These are phyloP conservation scores for Didymella arachidicola DNA, from an alignment of 2,329 filamentous ascomycete species.

Conservation along the genomic window DNA sequence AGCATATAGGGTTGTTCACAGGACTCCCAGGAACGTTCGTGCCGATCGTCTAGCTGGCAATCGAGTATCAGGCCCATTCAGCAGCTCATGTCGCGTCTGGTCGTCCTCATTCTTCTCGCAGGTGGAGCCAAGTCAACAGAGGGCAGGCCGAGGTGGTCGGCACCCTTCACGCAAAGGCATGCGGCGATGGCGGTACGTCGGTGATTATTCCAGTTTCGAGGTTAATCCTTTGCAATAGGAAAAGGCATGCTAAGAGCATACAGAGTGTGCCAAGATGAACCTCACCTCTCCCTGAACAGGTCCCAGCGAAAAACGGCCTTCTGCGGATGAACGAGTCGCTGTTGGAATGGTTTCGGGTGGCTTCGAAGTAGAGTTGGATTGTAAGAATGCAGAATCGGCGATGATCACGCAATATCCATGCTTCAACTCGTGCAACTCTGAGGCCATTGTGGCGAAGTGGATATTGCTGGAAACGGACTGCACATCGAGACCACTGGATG, in stretches of 20 bases:
- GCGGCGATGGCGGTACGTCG: constrained; percentile 8
- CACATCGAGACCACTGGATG: neutral
- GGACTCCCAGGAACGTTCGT: neutral
- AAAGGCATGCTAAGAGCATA: constrained; percentile 1
- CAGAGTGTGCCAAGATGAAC: neutral
- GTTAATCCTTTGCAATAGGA: neutral
- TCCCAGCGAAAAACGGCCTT: constrained; percentile 2
- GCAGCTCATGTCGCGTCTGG: neutral
- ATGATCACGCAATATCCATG: neutral
- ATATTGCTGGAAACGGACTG: neutral
- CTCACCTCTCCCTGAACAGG: neutral
- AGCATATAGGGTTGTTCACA: neutral
- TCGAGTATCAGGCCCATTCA: neutral
- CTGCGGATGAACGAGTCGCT: neutral
- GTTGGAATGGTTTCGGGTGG: constrained; percentile 1
- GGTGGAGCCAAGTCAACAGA: constrained; percentile 3
- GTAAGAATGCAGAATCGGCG: constrained; percentile 6
- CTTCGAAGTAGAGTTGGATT: neutral
- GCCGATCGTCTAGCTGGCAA: constrained; percentile 4
- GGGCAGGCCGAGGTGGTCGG: neutral
- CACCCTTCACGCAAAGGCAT: constrained; percentile 4
- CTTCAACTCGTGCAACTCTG: neutral
- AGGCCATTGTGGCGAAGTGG: neutral
- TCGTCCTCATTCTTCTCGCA: constrained; percentile 7
- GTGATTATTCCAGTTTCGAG: neutral